phyloP scores from a whole-genome alignment of 768 basidiomycete genomes.

The Dendrothele bispora region DNA sequence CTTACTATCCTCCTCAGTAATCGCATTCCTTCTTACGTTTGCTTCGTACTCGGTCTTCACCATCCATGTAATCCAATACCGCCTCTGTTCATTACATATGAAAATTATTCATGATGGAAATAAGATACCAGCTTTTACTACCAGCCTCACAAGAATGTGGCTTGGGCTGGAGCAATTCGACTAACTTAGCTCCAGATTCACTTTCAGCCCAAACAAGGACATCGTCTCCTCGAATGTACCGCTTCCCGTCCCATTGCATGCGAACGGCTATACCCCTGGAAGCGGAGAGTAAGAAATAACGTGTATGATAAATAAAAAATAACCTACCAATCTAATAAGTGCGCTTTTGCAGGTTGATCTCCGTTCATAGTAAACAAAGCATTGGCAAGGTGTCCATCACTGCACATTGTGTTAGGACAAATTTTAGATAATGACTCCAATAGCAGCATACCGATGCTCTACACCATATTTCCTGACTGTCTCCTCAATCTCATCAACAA shows the following conservation, averaged over 20 bases:
- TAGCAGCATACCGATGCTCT: background rate
- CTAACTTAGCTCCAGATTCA: too few relatives aligned
- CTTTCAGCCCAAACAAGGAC: too few relatives aligned
- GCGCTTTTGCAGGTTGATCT: too few relatives aligned
- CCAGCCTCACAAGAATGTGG: too few relatives aligned
- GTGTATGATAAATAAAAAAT: background rate
- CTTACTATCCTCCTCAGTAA: background rate
- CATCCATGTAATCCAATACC: slow-evolving; percentile 1
- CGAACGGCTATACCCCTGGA: background rate
- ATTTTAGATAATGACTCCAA: too few relatives aligned
- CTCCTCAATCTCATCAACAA: background rate
- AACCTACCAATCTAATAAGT: slow-evolving; percentile 2
- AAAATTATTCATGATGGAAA: too few relatives aligned
- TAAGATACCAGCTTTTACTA: too few relatives aligned
- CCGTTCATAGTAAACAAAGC: too few relatives aligned
- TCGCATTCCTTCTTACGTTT: background rate
- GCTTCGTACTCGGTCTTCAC: slow-evolving; percentile 1
- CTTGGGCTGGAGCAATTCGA: too few relatives aligned
- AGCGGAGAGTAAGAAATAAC: background rate
- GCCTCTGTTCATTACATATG: background rate
- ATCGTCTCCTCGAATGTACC: background rate
- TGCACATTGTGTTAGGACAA: too few relatives aligned
- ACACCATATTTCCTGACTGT: background rate
- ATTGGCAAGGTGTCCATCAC: too few relatives aligned
- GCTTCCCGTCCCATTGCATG: background rate